Base-by-base conservation (phyloP, 169 alveolate species). In the Plasmodium inui region DNA sequence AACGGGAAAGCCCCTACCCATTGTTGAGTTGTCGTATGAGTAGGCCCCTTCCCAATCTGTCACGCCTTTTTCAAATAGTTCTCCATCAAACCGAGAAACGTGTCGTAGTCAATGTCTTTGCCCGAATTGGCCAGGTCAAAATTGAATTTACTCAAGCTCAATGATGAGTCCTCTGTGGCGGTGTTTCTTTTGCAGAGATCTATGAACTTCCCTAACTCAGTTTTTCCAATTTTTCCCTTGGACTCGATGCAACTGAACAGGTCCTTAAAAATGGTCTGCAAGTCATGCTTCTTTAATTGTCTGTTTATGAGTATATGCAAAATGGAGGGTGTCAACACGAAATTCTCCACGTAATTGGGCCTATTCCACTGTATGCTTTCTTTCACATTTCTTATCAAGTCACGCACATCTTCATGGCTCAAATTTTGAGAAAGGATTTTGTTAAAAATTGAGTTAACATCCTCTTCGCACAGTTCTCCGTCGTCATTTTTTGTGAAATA, bases 381-480 rank as follows among this genome's bases (percentile, higher is more conserved):
- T 41, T 89, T 89, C 53, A 89, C 73, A 26, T 80, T 70, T 89
- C 61, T 78, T 32, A 89, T 78, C 57, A 89, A 39, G 10, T 80
- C 90, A 39, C 74, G 44, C 72, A 89, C 61, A 44, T 12, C 37
- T 86, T 86, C 82, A 28, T 46, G 84, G 44, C 70, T 57, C 82
- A 86, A n/a, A 55, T 86, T 55, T 86, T 86, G 93, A 8, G 93
- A 86, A 76, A 86, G 93, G 61, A 86, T 86, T 76, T 86, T 78
- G 81, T 86, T 86, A 50, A 86, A 86, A 86, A 86, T 86, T 74
- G 39, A 67, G n/a, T 86, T 73, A 32, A 76, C 17, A 32, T 86
- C 88, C 14, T 70, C 67, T 78, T 86, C 86, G 19, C 39, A 50
- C 14, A 86, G 67, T 55, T 50, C 81, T 32, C 81, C 84, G 81